A percentile compares a stretch with the other conserved stretches of the same genome.
Conservation (phyloP, 305 asterid genomes). For the Fraxinus latifolia region DNA sequence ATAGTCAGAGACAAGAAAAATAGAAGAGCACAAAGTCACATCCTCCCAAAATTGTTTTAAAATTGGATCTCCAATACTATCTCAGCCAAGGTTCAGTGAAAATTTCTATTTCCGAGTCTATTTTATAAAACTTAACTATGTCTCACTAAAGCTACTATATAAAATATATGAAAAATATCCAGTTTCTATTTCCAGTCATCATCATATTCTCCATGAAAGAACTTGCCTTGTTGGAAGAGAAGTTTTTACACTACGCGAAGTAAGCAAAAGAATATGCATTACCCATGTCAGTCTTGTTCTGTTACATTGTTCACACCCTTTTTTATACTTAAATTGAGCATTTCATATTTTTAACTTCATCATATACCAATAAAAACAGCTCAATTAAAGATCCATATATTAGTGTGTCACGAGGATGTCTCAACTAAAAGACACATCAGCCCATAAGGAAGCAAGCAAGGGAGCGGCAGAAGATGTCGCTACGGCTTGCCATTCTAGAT, state of each 20-base stretch:
- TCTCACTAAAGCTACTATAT: not conserved
- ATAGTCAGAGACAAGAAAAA: not conserved
- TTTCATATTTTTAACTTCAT: not conserved
- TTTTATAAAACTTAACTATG: not conserved
- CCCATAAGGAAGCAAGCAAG: not conserved
- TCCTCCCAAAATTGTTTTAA: slow-evolving; percentile 6
- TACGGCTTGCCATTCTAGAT: not conserved
- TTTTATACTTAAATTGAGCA: not conserved
- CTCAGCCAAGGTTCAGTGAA: not conserved
- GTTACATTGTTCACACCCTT: not conserved
- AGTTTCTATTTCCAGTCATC: not conserved
- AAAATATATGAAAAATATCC: not conserved
- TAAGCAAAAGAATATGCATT: not conserved
- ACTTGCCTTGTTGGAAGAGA: not conserved
- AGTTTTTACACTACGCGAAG: not conserved
- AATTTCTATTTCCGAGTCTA: not conserved
- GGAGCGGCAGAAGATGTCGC: not conserved
- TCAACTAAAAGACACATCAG: not conserved
- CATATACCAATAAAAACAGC: not conserved
- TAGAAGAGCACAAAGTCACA: slow-evolving; percentile 6
- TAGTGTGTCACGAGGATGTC: not conserved
- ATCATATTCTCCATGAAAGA: not conserved
- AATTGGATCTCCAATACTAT: not conserved
- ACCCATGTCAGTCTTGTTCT: not conserved
- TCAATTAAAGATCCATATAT: not conserved